Percentiles rank a stretch among this genome's conserved stretches.
phyloP scores from a whole-genome alignment of 139 green algal species.

The Chlamydomonas asymmetrica region DNA sequence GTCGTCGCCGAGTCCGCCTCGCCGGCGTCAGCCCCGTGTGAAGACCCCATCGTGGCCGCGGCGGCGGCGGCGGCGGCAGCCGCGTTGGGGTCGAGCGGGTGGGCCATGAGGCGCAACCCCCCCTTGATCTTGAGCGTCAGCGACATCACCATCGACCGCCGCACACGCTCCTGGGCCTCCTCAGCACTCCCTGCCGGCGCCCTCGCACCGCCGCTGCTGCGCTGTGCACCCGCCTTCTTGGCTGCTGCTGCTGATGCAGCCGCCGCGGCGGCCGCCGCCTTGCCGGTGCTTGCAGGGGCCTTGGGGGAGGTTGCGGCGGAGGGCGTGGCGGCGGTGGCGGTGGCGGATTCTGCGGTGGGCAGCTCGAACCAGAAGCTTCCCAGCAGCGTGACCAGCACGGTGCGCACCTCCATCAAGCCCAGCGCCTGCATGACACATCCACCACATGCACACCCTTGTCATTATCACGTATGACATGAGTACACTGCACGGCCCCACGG shows the following conservation, averaged over 20 bases:
- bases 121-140: slow-evolving; percentile 52
- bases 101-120: slow-evolving; percentile 32
- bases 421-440: too few species aligned
- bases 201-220: background rate
- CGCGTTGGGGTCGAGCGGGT: too few species aligned
- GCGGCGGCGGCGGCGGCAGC: too few species aligned
- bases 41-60: too few species aligned
- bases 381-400: slow-evolving; percentile 47
- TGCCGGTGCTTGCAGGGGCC: background rate
- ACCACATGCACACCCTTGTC: too few species aligned
- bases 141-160: slow-evolving; percentile 33
- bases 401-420: slow-evolving; percentile 59
- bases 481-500: too few species aligned
- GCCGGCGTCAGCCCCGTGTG: too few species aligned
- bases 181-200: background rate
- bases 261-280: background rate
- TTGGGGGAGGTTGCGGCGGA: background rate
- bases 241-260: too few species aligned
- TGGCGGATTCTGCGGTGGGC: slow-evolving; percentile 25
- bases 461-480: too few species aligned
- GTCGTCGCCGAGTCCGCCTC: too few species aligned
- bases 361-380: slow-evolving; percentile 48
- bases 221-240: background rate
- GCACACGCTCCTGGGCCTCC: slow-evolving; percentile 12
- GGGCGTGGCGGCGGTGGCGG: background rate